phyloP scores from a whole-genome alignment of 2,329 filamentous ascomycete species.

The Cladosporium cucumerinum region DNA sequence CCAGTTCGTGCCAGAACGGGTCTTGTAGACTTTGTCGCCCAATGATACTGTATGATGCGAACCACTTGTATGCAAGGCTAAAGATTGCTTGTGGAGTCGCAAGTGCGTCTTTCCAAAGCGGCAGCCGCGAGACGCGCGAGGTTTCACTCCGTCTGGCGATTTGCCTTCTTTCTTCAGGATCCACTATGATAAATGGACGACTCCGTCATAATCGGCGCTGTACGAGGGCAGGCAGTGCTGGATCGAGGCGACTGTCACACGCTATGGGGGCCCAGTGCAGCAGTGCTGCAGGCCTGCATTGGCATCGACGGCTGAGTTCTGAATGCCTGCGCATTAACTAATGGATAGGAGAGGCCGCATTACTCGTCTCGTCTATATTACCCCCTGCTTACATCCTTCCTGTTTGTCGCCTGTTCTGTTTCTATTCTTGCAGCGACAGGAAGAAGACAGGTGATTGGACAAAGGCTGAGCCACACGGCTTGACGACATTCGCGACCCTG shows the following conservation, averaged over 20 bases:
- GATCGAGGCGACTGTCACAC: conserved; percentile 3
- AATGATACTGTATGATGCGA: background rate
- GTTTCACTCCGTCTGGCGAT: background rate
- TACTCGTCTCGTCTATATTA: background rate
- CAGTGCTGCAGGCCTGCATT: background rate
- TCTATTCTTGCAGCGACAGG: background rate
- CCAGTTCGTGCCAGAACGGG: background rate
- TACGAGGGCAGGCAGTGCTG: background rate
- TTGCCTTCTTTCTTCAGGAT: background rate
- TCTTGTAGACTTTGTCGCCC: background rate
- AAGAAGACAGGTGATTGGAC: conserved; percentile 7
- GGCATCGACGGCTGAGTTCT: background rate
- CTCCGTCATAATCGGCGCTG: background rate
- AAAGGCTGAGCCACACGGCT: conserved; percentile 14
- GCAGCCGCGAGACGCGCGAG: conserved; percentile 6
- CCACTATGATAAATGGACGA: background rate
- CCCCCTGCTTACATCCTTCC: background rate
- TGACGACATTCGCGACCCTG: conserved; percentile 13
- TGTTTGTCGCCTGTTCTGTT: background rate
- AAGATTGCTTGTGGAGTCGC: conserved; percentile 7
- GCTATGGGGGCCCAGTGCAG: background rate
- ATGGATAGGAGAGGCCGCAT: background rate
- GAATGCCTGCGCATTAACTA: background rate
- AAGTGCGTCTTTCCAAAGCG: background rate
- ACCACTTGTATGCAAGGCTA: background rate